Evolutionary conservation across 2,329 filamentous ascomycete species (phyloP), one percentile per base, ranked within the genome.

Genomic region (Arthrobotrys sphaeroides): DNA sequence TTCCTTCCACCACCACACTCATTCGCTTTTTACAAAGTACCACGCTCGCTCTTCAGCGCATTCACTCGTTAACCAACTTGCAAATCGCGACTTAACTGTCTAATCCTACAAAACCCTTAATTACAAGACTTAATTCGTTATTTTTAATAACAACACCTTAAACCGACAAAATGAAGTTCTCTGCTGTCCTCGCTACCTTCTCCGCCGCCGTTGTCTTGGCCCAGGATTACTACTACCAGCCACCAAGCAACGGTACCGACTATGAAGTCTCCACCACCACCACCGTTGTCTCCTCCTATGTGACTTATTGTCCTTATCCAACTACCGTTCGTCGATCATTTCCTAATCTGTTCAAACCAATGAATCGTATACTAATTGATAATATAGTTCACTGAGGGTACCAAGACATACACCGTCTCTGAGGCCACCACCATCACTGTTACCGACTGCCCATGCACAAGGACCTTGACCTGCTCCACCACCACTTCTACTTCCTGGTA

Each of bases 21-120:
- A 65, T 47, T 75, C 72, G 72, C 72, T 75, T 75, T 67, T 75
- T 51, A 75, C 72, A 75, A 75, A 75, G 72, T 75, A 75, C 72
- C 72, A 75, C 72, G 72, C 72, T 69, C 64, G 72, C 72, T 75
- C 24, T 64, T 75, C 72, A 75, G 72, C 72, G 72, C 72, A 75
- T 75, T 75, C 72, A 75, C 57, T 75, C 72, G 72, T 75, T 75
- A 55, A 68, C 57, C 31, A n/a, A 64, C 55, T 74, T 75, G 65
- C 72, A 55, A 75, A 75, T 75, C 47, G 72, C 72, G 72, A 75
- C 60, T 61, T 65, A 65, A 61, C 36, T 70, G 55, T 70, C 70
- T 62, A 74, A 66, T 60, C 28, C 51, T n/a, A 4, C 38, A 66
- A 74, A 53, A 42, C 40, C 57, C 31, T 51, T 69, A 75, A 75